Evolutionary conservation across 2,329 filamentous ascomycete genomes (phyloP).

Genomic region (Cladosporium sphaerospermum): DNA sequence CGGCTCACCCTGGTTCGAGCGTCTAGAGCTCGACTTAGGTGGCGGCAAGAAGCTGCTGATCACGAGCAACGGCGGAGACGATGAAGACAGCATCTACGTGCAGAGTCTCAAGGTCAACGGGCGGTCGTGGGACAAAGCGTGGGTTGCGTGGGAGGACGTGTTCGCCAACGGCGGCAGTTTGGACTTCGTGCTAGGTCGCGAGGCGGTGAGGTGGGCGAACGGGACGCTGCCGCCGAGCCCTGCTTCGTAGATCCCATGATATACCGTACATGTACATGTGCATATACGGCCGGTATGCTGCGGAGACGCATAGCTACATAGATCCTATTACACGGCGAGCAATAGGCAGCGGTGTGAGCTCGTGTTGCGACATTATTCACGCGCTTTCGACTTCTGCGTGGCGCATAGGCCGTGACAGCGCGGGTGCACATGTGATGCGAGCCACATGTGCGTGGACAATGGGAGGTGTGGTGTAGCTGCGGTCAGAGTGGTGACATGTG

Average conservation of each 20-base stretch:
- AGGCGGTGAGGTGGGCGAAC: slow-evolving; percentile 51
- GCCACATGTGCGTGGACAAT: neutral
- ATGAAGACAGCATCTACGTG: slow-evolving; percentile 50
- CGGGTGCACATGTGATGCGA: neutral
- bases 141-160: slow-evolving; percentile 61
- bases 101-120: slow-evolving; percentile 63
- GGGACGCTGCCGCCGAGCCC: slow-evolving; percentile 58
- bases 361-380: too few species aligned
- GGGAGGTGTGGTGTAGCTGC: neutral
- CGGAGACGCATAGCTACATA: neutral
- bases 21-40: slow-evolving; percentile 55
- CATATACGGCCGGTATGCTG: neutral
- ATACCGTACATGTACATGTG: neutral
- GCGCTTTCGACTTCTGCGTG: neutral
- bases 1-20: slow-evolving; percentile 54
- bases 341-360: too few species aligned
- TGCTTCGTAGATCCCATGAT: slow-evolving; percentile 27
- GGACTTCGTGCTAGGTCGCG: slow-evolving; percentile 56
- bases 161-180: slow-evolving; percentile 58
- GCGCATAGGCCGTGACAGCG: neutral
- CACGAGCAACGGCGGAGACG: slow-evolving; percentile 46
- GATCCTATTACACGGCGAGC: too few species aligned
- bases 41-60: slow-evolving; percentile 50
- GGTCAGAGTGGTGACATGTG: neutral
- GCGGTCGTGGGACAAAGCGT: slow-evolving; percentile 54